These are phyloP conservation scores for Sclerotinia subarctica DNA, from an alignment of 2,329 filamentous ascomycete species.

Conservation along the genomic window DNA sequence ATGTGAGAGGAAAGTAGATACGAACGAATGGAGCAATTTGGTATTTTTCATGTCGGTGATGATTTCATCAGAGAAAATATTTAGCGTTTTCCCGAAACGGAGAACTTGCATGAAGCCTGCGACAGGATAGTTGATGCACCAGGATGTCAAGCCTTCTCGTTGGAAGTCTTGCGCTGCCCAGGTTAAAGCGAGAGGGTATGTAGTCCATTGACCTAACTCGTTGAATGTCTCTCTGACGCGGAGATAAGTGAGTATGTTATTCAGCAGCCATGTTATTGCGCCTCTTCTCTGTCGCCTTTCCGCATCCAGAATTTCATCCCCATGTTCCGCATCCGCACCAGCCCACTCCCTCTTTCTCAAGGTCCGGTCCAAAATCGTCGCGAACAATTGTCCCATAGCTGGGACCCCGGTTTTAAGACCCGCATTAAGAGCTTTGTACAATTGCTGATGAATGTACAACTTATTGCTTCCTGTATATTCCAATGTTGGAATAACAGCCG, in stretches of 20 bases:
- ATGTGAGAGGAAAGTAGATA: background rate
- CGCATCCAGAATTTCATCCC: background rate
- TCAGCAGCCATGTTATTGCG: background rate
- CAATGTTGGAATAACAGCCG: background rate
- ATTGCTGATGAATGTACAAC: background rate
- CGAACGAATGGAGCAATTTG: background rate
- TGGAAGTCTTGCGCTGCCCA: background rate
- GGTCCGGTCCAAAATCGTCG: background rate
- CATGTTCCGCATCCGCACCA: background rate
- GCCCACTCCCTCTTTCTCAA: background rate
- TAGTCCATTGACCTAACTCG: background rate
- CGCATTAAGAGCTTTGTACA: background rate
- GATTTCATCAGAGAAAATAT: background rate
- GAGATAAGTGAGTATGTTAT: background rate
- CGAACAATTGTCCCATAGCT: background rate
- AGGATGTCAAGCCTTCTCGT: background rate
- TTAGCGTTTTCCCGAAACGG: background rate
- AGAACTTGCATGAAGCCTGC: background rate
- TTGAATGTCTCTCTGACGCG: background rate
- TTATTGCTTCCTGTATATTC: background rate
- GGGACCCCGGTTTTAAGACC: background rate
- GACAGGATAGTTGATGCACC: slow-evolving; percentile 2
- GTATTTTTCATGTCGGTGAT: background rate
- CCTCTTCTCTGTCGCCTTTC: background rate
- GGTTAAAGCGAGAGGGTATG: background rate